Evolutionary conservation across 2,329 filamentous ascomycete species (phyloP).

Genomic region (Monilinia fructicola): DNA sequence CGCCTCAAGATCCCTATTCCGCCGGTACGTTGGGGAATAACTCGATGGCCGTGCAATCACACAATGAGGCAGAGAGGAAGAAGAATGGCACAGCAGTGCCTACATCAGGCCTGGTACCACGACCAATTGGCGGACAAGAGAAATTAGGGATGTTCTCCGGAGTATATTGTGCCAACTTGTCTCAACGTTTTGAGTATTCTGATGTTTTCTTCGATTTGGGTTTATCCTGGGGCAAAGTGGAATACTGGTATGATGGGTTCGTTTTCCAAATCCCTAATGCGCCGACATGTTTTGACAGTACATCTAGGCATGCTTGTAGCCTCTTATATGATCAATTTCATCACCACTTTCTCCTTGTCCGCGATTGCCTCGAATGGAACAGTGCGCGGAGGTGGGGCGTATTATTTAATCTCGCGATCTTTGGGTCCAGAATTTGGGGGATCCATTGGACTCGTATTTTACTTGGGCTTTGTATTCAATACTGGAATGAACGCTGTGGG

Average conservation of each 20-base stretch:
- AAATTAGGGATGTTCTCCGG: conserved; percentile 78
- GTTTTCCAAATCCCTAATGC: neutral
- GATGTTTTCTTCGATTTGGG: conserved; percentile 90
- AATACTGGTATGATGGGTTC: conserved; percentile 23
- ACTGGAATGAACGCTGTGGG: conserved; percentile 86
- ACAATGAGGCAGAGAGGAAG: conserved; percentile 34
- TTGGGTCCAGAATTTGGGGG: conserved; percentile 87
- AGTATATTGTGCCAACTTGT: conserved; percentile 82
- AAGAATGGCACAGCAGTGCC: conserved; percentile 39
- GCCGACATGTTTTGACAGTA: conserved; percentile 2
- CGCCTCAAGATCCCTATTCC: conserved; percentile 11
- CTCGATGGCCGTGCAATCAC: conserved; percentile 34
- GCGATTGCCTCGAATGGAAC: conserved; percentile 89
- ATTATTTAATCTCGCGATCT: conserved; percentile 84
- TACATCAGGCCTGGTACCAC: conserved; percentile 44
- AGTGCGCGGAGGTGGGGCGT: conserved; percentile 82
- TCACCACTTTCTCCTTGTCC: conserved; percentile 82
- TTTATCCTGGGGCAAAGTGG: conserved; percentile 64
- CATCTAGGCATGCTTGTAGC: conserved; percentile 59
- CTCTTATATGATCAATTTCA: conserved; percentile 78
- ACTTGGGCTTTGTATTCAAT: conserved; percentile 85
- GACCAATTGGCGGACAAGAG: conserved; percentile 44
- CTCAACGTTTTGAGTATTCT: conserved; percentile 87
- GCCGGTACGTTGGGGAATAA: conserved; percentile 25
- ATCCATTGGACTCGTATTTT: conserved; percentile 84